phyloP scores from a whole-genome alignment of 2,329 filamentous ascomycete genomes.

The Nothomitra cinnamomea region DNA sequence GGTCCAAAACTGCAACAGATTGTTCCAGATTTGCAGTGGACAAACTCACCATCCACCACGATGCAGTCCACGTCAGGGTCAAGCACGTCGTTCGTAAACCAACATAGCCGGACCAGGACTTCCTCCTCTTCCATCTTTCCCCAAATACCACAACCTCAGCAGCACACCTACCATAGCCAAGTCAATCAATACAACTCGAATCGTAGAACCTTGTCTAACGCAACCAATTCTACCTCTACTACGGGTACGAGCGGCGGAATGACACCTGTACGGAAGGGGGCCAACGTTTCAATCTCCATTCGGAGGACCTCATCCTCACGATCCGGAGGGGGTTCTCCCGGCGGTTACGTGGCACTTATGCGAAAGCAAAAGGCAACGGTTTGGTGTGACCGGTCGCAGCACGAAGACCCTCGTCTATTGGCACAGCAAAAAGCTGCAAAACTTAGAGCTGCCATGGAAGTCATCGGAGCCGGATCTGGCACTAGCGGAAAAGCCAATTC shows the following conservation, averaged over 20 bases:
- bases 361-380: constrained; percentile 95
- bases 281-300: constrained; percentile 35
- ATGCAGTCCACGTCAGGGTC: neutral
- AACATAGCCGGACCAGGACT: constrained; percentile 21
- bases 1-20: constrained; percentile 10
- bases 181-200: constrained; percentile 18
- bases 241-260: constrained; percentile 30
- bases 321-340: constrained; percentile 41
- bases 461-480: constrained; percentile 40
- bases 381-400: constrained; percentile 90
- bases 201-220: constrained; percentile 47
- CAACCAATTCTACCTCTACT: constrained; percentile 53
- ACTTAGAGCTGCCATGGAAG: constrained; percentile 68
- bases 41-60: neutral
- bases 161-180: constrained; percentile 11
- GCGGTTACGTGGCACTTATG: constrained; percentile 91
- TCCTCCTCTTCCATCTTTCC: constrained; percentile 21
- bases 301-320: constrained; percentile 69
- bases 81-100: constrained; percentile 1
- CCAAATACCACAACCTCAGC: constrained; percentile 13
- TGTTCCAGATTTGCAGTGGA: constrained; percentile 11
- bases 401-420: constrained; percentile 69
- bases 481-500: constrained; percentile 27
- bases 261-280: constrained; percentile 23
- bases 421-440: constrained; percentile 79